phyloP scores from a whole-genome alignment of 495 filamentous ascomycete genomes.

The Neurospora cerealis region DNA sequence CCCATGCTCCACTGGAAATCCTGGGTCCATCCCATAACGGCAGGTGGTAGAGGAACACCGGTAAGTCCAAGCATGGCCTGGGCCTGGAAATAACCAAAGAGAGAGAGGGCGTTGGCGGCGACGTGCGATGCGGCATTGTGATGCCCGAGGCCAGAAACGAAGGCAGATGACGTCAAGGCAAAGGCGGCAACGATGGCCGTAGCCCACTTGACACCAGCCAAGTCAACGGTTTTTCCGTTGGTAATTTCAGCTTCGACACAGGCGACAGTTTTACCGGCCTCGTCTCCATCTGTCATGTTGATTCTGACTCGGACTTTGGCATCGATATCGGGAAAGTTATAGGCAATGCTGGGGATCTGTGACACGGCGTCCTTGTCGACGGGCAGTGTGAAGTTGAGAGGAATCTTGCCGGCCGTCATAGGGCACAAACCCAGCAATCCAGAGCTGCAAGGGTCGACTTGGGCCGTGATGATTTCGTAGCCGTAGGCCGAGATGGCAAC shows the following conservation, averaged over 20 bases:
- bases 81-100: constrained; percentile 96
- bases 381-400: constrained; percentile 61
- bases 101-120: constrained; percentile 83
- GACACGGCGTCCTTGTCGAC: constrained; percentile 46
- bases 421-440: constrained; percentile 75
- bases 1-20: constrained; percentile 99
- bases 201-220: constrained; percentile 80
- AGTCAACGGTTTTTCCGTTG: constrained; percentile 88
- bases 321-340: constrained; percentile 86
- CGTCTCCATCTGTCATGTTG: constrained; percentile 46
- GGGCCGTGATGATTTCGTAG: constrained; percentile 52
- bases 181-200: constrained; percentile 88
- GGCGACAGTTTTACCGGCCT: constrained; percentile 51
- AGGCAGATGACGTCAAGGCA: constrained; percentile 71
- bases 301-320: constrained; percentile 73
- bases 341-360: constrained; percentile 75
- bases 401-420: constrained; percentile 80
- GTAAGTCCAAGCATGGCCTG: constrained; percentile 90
- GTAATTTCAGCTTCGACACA: constrained; percentile 86
- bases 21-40: constrained; percentile 92
- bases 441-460: constrained; percentile 65
- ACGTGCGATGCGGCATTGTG: constrained; percentile 96
- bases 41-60: constrained; percentile 71
- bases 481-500: constrained; percentile 76
- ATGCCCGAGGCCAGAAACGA: constrained; percentile 76